Conservation (phyloP, 805 yeast species). For the Debaryomyces maramus region DNA sequence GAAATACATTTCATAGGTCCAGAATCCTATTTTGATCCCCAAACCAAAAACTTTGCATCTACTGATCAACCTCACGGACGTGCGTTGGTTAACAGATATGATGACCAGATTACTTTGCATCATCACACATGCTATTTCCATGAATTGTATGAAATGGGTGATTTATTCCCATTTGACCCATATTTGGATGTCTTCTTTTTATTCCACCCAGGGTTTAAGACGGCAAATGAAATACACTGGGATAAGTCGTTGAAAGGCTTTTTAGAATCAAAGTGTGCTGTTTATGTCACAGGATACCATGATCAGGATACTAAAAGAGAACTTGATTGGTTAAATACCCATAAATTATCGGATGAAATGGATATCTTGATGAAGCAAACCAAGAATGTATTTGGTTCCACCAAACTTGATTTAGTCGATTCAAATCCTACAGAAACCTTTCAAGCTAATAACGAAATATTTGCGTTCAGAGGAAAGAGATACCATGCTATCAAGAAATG, state of each 20-base stretch:
- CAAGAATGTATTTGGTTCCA: conserved; percentile 74
- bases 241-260: conserved; percentile 80
- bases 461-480: conserved; percentile 94
- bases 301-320: conserved; percentile 70
- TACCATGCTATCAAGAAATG: conserved; percentile 70
- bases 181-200: conserved; percentile 88
- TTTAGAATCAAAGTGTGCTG: conserved; percentile 89
- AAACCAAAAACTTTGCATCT: conserved; percentile 59
- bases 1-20: conserved; percentile 95
- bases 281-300: conserved; percentile 89
- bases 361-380: conserved; percentile 78
- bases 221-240: conserved; percentile 84
- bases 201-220: conserved; percentile 93
- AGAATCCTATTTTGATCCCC: conserved; percentile 75
- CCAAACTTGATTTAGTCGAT: conserved; percentile 95
- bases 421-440: conserved; percentile 88
- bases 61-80: conserved; percentile 51
- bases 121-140: conserved; percentile 92
- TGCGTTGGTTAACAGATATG: conserved; percentile 73
- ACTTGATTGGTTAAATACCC: conserved; percentile 68
- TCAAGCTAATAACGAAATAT: conserved; percentile 85
- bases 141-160: conserved; percentile 86
- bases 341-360: conserved; percentile 59
- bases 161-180: conserved; percentile 97
- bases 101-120: conserved; percentile 68